Evolutionary conservation across 805 yeast species (phyloP), one percentile per base, ranked within the genome.

Genomic region (Ogataea parapolymorpha): DNA sequence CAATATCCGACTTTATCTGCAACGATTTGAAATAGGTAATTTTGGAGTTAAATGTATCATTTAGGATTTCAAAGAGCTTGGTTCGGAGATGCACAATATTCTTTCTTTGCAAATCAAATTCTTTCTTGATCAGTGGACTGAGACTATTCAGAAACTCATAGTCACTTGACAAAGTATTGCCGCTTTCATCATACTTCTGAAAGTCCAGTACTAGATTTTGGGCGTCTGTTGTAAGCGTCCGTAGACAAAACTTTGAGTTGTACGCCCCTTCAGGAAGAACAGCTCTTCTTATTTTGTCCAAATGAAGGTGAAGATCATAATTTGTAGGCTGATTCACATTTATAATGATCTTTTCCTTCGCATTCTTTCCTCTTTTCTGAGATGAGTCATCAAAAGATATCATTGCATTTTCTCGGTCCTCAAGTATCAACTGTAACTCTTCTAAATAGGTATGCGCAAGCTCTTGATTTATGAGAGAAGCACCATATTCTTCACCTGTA

Each of bases 1-100:
- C 90, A 30, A 80, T 80, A 62, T 93, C 98, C 0, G 97, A 88
- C 17, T 90, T 73, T 38, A 73, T 82, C 61, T 93, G 99, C 23
- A 93, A 71, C 46, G 87, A 90, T 52, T 80, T 79, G 65, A 82
- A 93, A 60, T 90, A 93, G 31, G 75, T 84, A 27, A 91, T 74
- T 38, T 91, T 78, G n/a, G 80, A 67, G 61, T 91, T 93, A 64
- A 81, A 91, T 1, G 85, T 72, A 24, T 74, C 73, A 48, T 87
- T 79, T 45, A 81, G 66, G 31, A 68, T 66, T 15, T 74, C 72
- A 29, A 75, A 68, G 11, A 74, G 53, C 44, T 75, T 83, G 28
- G 72, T 70, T 23, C 71, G 72, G 31, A 77, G 50, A 9, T 60
- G 53, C 0, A 57, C 57, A 24, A 70, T 50, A 14, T 72, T 61